These are phyloP conservation scores for Alternaria gaisen DNA, from an alignment of 2,329 filamentous ascomycete species.

Conservation along the genomic window DNA sequence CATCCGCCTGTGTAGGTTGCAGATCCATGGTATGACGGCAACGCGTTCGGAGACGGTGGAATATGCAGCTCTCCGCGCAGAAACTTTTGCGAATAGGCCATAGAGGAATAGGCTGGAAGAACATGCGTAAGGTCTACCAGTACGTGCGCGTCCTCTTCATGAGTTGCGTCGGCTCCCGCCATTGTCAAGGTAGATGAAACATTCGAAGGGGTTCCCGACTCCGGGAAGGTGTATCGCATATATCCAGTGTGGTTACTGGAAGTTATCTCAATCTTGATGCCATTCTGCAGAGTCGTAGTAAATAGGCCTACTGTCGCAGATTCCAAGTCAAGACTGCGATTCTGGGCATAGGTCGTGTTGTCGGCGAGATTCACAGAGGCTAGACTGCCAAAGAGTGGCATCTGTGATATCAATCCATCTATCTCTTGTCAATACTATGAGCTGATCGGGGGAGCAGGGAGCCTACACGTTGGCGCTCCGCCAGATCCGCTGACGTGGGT, in stretches of 20 bases:
- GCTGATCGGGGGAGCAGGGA: not conserved
- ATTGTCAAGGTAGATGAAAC: not conserved
- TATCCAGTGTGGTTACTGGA: constrained; percentile 30
- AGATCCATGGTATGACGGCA: constrained; percentile 8
- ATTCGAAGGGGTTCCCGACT: not conserved
- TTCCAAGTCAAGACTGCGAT: constrained; percentile 28
- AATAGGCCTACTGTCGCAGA: constrained; percentile 35
- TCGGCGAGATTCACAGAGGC: constrained; percentile 46
- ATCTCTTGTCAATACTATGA: not conserved
- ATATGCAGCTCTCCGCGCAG: constrained; percentile 8
- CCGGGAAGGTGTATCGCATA: constrained; percentile 41
- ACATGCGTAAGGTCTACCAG: constrained; percentile 57
- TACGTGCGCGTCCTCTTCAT: constrained; percentile 42
- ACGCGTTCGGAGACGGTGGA: not conserved
- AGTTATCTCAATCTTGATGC: constrained; percentile 36
- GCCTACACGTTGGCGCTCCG: constrained; percentile 23
- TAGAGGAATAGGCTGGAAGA: constrained; percentile 40
- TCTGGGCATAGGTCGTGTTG: constrained; percentile 45
- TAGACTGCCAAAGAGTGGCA: constrained; percentile 45
- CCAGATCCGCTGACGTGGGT: constrained; percentile 36
- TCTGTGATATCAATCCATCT: constrained; percentile 41
- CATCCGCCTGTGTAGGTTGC: constrained; percentile 13
- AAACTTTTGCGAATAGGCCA: constrained; percentile 12
- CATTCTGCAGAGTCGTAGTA: constrained; percentile 36
- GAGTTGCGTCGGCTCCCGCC: not conserved